Evolutionary conservation across 805 yeast species (phyloP).

Genomic region (Jamesozyma lodderae): DNA sequence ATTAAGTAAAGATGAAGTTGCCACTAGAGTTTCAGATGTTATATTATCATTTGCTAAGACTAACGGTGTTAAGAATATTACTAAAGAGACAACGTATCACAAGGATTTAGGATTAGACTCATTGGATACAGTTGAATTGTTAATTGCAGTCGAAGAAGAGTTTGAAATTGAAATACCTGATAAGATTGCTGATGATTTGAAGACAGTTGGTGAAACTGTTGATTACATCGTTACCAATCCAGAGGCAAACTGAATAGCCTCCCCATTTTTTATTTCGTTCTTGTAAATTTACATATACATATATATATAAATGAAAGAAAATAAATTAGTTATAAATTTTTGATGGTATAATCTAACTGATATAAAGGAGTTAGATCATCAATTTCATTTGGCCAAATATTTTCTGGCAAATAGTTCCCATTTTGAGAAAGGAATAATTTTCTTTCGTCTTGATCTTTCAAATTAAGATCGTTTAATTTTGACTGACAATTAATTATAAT

Average conservation of each 20-base stretch:
- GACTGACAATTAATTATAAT: slow-evolving; percentile 36
- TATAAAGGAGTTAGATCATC: slow-evolving; percentile 27
- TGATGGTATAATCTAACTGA: slow-evolving; percentile 16
- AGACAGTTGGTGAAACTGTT: slow-evolving; percentile 87
- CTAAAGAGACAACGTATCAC: slow-evolving; percentile 38
- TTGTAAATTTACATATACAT: slow-evolving; percentile 1
- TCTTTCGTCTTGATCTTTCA: slow-evolving; percentile 38
- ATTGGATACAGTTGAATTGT: slow-evolving; percentile 87
- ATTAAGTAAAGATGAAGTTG: slow-evolving; percentile 68
- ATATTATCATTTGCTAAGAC: slow-evolving; percentile 57
- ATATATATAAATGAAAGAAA: background rate
- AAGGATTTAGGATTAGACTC: slow-evolving; percentile 65
- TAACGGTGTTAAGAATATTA: slow-evolving; percentile 35
- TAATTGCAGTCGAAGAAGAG: slow-evolving; percentile 93
- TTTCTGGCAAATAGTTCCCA: slow-evolving; percentile 50
- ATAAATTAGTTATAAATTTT: slow-evolving; percentile 1
- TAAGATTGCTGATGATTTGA: slow-evolving; percentile 86
- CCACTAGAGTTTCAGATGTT: slow-evolving; percentile 74
- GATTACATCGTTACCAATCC: slow-evolving; percentile 72
- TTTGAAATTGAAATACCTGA: slow-evolving; percentile 80
- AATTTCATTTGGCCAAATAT: slow-evolving; percentile 40
- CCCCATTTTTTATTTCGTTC: background rate
- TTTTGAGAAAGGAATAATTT: slow-evolving; percentile 36
- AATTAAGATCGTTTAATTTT: slow-evolving; percentile 32
- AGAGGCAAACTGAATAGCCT: slow-evolving; percentile 28